Conservation (phyloP, 106 monocot genomes). For the Triglochin maritima region DNA sequence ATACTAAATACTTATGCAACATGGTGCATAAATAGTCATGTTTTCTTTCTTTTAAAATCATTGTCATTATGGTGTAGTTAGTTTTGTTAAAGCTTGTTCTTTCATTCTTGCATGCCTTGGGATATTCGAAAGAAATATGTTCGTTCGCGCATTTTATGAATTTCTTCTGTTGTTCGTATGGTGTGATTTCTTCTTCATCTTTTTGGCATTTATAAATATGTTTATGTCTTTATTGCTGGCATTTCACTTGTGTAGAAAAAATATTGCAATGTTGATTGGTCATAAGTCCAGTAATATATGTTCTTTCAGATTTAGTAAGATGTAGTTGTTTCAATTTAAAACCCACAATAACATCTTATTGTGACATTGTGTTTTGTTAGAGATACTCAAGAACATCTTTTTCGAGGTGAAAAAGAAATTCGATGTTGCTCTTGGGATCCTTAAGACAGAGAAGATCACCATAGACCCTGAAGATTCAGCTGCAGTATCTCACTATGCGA, state of each 20-base stretch:
- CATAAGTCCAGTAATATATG: not conserved
- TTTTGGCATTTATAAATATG: not conserved
- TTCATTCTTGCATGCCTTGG: too few relatives aligned
- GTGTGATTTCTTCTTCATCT: too few relatives aligned
- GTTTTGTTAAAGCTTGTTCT: too few relatives aligned
- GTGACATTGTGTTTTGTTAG: constrained; percentile 16
- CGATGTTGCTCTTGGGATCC: constrained; percentile 55
- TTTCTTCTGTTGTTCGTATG: too few relatives aligned
- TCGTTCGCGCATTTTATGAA: too few relatives aligned
- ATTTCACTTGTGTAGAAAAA: not conserved
- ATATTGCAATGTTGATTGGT: not conserved
- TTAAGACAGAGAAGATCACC: constrained; percentile 80
- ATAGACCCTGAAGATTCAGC: constrained; percentile 82
- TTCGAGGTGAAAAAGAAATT: constrained; percentile 92
- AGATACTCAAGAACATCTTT: constrained; percentile 90
- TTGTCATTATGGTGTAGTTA: too few relatives aligned
- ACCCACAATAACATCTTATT: constrained; percentile 2
- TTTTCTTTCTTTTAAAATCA: too few relatives aligned
- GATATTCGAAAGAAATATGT: too few relatives aligned
- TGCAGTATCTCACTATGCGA: constrained; percentile 74
- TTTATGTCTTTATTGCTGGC: not conserved
- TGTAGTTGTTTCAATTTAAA: not conserved
- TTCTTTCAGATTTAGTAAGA: not conserved
- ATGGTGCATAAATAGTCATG: not conserved
- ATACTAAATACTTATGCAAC: not conserved